phyloP scores from a whole-genome alignment of 176 grass and related monocot species.

The Olyra latifolia region DNA sequence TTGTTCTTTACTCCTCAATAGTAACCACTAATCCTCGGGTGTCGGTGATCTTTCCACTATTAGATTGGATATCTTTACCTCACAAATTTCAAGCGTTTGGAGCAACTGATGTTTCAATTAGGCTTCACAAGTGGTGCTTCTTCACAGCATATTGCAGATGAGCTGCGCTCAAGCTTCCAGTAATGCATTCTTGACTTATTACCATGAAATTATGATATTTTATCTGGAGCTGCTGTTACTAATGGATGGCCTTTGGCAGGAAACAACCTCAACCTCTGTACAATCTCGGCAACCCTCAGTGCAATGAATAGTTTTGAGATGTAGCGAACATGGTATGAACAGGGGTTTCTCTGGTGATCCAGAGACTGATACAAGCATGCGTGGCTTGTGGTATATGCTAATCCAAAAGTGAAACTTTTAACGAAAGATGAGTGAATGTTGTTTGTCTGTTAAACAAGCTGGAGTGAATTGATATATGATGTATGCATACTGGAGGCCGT shows the following conservation, averaged over 20 bases:
- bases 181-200: conserved; percentile 46
- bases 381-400: not conserved
- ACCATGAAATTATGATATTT: not conserved
- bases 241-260: conserved; percentile 33
- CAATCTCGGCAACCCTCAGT: conserved; percentile 23
- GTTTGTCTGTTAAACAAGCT: not conserved
- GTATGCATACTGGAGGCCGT: not conserved
- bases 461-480: not conserved
- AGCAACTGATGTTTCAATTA: conserved; percentile 89
- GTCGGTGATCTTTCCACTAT: conserved; percentile 9
- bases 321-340: not conserved
- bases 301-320: not conserved
- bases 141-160: conserved; percentile 74
- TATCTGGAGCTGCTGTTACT: not conserved
- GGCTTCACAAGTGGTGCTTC: conserved; percentile 92
- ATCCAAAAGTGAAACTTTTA: not conserved
- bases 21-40: not conserved
- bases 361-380: not conserved
- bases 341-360: not conserved
- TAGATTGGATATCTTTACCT: conserved; percentile 96
- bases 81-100: conserved; percentile 83
- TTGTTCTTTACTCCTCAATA: not conserved
- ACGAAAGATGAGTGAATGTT: not conserved
- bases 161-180: conserved; percentile 58
- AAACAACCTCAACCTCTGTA: conserved; percentile 1